Evolutionary conservation across 331 rosid genomes (phyloP).

Genomic region (Ulmus americana): DNA sequence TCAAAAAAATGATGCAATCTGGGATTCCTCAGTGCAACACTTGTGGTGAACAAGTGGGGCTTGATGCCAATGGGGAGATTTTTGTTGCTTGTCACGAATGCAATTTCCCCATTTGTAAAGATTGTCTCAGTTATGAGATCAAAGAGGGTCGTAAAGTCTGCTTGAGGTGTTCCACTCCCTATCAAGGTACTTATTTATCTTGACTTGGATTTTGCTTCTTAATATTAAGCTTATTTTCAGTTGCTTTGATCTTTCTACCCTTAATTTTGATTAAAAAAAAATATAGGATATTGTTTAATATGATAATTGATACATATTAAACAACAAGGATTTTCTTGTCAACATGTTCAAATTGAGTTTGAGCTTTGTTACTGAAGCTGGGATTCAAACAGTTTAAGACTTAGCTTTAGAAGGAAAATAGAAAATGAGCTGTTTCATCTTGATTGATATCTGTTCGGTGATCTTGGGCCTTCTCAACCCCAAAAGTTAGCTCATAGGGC

Average conservation of each 20-base stretch:
- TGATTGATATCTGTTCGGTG: neutral
- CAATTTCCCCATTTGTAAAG: slow-evolving; percentile 67
- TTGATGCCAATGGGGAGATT: slow-evolving; percentile 63
- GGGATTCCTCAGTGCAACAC: slow-evolving; percentile 64
- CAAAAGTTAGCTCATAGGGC: no score
- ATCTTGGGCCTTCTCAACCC: no score
- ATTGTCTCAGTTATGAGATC: slow-evolving; percentile 61
- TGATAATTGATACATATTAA: neutral
- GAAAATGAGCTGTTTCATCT: neutral
- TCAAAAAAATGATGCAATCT: slow-evolving; percentile 66
- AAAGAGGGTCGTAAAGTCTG: slow-evolving; percentile 73
- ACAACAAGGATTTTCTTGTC: neutral
- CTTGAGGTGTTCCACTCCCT: slow-evolving; percentile 72
- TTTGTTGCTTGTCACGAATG: slow-evolving; percentile 87
- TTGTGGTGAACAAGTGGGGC: slow-evolving; percentile 78
- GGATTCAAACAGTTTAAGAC: neutral
- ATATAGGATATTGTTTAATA: neutral
- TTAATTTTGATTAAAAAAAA: neutral
- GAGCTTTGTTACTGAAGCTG: neutral
- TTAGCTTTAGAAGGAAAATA: neutral
- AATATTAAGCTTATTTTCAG: neutral
- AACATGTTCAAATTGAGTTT: neutral
- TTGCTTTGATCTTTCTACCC: neutral
- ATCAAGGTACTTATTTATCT: slow-evolving; percentile 37
- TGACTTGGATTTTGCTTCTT: slow-evolving; percentile 8